Conservation (phyloP, 2,329 filamentous ascomycete genomes). For the Fusarium paranaense region DNA sequence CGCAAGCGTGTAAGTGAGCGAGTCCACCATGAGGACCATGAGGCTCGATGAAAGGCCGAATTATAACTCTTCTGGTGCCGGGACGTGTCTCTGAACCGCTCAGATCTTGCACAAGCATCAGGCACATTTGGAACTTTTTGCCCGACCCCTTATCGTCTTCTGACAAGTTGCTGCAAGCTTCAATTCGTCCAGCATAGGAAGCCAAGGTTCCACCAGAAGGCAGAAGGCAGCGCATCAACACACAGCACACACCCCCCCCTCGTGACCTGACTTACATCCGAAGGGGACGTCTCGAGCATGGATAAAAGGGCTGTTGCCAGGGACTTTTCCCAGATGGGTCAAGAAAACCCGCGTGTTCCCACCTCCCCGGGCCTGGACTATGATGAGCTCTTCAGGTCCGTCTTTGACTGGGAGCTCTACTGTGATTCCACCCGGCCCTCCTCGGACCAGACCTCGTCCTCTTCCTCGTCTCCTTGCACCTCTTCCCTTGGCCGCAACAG, state of each 20-base stretch:
- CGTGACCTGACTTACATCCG: constrained; percentile 58
- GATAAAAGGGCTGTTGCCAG: constrained; percentile 47
- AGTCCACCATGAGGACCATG: constrained; percentile 46
- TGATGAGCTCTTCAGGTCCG: constrained; percentile 49
- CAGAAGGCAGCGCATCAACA: neutral
- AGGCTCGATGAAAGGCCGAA: constrained; percentile 49
- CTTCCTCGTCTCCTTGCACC: constrained; percentile 9
- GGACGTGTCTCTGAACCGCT: constrained; percentile 53
- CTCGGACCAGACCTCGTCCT: constrained; percentile 45
- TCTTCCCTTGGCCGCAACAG: constrained; percentile 41
- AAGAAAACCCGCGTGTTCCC: constrained; percentile 52
- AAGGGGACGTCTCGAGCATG: constrained; percentile 49
- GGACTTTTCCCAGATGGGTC: constrained; percentile 50
- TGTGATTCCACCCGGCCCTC: constrained; percentile 48
- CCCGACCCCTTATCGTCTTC: constrained; percentile 50
- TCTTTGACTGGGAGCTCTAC: constrained; percentile 54
- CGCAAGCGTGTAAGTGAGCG: constrained; percentile 54
- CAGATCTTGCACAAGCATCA: constrained; percentile 55
- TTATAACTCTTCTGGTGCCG: constrained; percentile 55
- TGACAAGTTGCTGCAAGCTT: constrained; percentile 51
- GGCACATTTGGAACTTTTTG: constrained; percentile 54
- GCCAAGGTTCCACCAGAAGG: constrained; percentile 56
- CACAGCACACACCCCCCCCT: constrained; percentile 9
- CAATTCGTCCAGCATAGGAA: constrained; percentile 51
- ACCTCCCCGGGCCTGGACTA: constrained; percentile 49